These are phyloP conservation scores for Wallacemonas rigidus DNA, from an alignment of 208 protist species.

Conservation along the genomic window DNA sequence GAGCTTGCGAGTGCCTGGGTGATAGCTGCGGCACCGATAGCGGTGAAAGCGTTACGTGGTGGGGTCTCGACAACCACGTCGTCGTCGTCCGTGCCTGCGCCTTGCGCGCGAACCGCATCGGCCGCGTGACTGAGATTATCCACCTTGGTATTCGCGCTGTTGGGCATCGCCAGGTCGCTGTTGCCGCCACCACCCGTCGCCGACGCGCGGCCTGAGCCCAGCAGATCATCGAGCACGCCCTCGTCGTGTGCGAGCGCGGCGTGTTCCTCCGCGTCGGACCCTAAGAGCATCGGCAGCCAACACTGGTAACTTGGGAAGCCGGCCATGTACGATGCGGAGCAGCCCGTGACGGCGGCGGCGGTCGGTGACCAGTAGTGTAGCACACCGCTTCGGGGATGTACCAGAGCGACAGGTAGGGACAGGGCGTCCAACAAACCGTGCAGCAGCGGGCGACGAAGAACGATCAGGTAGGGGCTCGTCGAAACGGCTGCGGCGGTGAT, in stretches of 20 bases:
- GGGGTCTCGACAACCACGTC: constrained; percentile 8
- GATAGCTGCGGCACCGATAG: neutral
- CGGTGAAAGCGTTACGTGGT: neutral
- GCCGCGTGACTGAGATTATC: no score
- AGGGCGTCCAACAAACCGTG: constrained; percentile 64
- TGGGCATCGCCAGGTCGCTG: no score
- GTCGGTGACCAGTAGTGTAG: constrained; percentile 63
- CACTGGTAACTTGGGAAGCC: constrained; percentile 34
- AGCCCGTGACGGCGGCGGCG: constrained; percentile 44
- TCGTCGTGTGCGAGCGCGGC: neutral
- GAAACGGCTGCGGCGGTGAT: constrained; percentile 12
- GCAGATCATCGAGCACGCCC: neutral
- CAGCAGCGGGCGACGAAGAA: constrained; percentile 62
- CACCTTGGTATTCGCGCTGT: no score
- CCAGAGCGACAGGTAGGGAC: constrained; percentile 57
- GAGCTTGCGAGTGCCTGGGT: neutral
- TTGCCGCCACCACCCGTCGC: no score
- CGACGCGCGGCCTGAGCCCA: neutral
- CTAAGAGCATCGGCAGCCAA: constrained; percentile 19
- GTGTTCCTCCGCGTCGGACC: constrained; percentile 8
- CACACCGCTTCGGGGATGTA: constrained; percentile 57
- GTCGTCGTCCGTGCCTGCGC: neutral
- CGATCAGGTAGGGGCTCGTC: constrained; percentile 3
- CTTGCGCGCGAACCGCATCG: neutral
- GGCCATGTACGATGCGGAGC: constrained; percentile 47